These are phyloP conservation scores for Penicillium desertorum DNA, from an alignment of 495 filamentous ascomycete genomes.

Conservation along the genomic window DNA sequence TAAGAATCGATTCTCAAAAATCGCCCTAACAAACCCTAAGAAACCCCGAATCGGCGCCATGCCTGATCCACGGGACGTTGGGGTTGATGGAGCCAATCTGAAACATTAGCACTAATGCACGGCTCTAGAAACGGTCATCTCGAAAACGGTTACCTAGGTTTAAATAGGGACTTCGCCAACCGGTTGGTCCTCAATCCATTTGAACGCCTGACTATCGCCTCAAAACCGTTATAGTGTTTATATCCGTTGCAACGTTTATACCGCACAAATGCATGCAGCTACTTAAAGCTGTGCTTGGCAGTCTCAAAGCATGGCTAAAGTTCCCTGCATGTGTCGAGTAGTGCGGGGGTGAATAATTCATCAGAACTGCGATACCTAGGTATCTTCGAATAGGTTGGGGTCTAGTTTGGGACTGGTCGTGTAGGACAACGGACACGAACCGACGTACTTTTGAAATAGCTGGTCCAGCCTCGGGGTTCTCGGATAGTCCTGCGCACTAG, in stretches of 20 bases:
- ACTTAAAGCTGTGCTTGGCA: neutral
- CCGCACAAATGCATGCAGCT: neutral
- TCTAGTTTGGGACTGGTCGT: constrained; percentile 29
- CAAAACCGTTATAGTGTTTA: constrained; percentile 49
- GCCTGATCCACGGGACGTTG: neutral
- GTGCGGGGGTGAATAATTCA: constrained; percentile 1
- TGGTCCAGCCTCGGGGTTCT: constrained; percentile 38
- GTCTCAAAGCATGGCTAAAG: constrained; percentile 1
- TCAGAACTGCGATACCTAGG: constrained; percentile 1
- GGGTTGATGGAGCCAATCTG: constrained; percentile 11
- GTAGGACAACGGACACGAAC: constrained; percentile 30
- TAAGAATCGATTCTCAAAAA: neutral
- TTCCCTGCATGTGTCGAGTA: constrained; percentile 1
- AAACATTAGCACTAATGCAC: constrained; percentile 13
- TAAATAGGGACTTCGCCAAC: constrained; percentile 49
- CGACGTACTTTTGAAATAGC: constrained; percentile 42
- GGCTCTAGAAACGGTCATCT: constrained; percentile 8
- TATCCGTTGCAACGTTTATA: neutral
- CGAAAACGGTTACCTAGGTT: constrained; percentile 27
- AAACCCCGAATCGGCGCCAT: constrained; percentile 25
- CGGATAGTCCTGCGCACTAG: constrained; percentile 54
- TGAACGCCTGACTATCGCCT: constrained; percentile 51
- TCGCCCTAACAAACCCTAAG: constrained; percentile 15
- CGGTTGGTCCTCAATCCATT: constrained; percentile 48
- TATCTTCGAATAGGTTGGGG: constrained; percentile 32